Percentiles rank a stretch among this genome's conserved stretches.
These are phyloP conservation scores for Dothidotthia symphoricarpi DNA, from an alignment of 2,329 filamentous ascomycete species.

Conservation along the genomic window DNA sequence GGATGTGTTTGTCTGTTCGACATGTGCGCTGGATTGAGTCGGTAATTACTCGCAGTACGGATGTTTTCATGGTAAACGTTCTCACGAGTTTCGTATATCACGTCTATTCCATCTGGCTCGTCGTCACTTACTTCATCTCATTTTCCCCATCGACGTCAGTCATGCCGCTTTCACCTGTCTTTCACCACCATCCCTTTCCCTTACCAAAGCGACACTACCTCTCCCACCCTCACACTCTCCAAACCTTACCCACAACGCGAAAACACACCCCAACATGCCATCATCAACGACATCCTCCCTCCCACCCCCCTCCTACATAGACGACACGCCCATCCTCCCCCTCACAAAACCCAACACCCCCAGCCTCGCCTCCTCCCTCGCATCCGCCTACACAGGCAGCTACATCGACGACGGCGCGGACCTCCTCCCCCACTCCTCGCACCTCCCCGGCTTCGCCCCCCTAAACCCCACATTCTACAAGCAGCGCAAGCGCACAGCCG, in stretches of 20 bases:
- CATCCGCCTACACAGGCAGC: conserved; percentile 23
- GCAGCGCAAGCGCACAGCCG: conserved; percentile 5
- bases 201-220: too few species aligned
- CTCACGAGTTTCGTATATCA: too few species aligned
- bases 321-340: conserved; percentile 22
- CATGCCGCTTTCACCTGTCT: too few species aligned
- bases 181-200: not conserved
- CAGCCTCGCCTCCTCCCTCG: not conserved
- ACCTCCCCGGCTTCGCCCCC: conserved; percentile 15
- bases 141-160: too few species aligned
- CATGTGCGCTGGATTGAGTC: not conserved
- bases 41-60: conserved; percentile 4
- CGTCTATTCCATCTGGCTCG: too few species aligned
- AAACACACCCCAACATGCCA: not conserved
- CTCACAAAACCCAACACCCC: conserved; percentile 14
- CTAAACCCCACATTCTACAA: conserved; percentile 17
- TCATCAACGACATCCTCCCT: conserved; percentile 1
- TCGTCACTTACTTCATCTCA: too few species aligned
- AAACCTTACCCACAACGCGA: too few species aligned
- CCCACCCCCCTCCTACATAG: conserved; percentile 20
- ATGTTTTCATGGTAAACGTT: not conserved
- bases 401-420: conserved; percentile 34
- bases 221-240: too few species aligned
- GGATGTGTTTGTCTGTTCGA: conserved; percentile 1
- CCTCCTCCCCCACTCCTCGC: conserved; percentile 5